Base-by-base conservation (phyloP, 352 stramenopile species). In the Globisporangium uncinulatum region DNA sequence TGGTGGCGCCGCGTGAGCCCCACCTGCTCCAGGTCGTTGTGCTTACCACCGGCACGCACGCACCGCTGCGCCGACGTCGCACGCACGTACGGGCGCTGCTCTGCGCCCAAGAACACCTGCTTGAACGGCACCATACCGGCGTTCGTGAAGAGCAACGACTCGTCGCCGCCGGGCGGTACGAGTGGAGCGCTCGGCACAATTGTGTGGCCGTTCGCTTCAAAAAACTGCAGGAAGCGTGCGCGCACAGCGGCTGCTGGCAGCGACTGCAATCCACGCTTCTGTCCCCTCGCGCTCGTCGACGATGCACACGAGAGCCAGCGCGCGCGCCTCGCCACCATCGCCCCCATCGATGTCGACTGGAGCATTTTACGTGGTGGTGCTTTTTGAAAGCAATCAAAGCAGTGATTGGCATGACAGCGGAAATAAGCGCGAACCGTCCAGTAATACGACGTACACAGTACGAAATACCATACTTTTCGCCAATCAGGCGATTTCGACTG, bases 1-100 rank as follows among this genome's bases (percentile, higher is more conserved):
- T 99, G 97, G 81, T 99, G 97, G 56, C 97, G 97, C 3, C 97
- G 83, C 60, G 97, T 96, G 70, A 98, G 94, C 21, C 95, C 95
- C 8, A 99, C 97, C 70, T 99, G 95, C 61, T 99, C 97, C 47
- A 99, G 74, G 73, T 99, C 97, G 71, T 99, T 99, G 76, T 99
- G 95, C 74, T 99, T 99, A 51, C 97, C 96, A 47, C 96, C 96
- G 6, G 97, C 97, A 57, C 96, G 90, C 61, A 99, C 97, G 60
- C 96, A 99, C 46, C 98, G 97, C 71, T 99, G 97, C 32, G 87
- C 91, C 56, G 98, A 99, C 6, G 86, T 86, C 13, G 96, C 95
- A 54, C 89, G 89, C 20, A 76, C 92, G 34, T 98, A 89, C 20
- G 71, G 79, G 0, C 81, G 70, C 68, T 89, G 85, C 52, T 88